Percentiles rank a stretch among this genome's conserved stretches.
Evolutionary conservation across 2,329 filamentous ascomycete genomes (phyloP).

Genomic region (Golovinomyces cichoracearum): DNA sequence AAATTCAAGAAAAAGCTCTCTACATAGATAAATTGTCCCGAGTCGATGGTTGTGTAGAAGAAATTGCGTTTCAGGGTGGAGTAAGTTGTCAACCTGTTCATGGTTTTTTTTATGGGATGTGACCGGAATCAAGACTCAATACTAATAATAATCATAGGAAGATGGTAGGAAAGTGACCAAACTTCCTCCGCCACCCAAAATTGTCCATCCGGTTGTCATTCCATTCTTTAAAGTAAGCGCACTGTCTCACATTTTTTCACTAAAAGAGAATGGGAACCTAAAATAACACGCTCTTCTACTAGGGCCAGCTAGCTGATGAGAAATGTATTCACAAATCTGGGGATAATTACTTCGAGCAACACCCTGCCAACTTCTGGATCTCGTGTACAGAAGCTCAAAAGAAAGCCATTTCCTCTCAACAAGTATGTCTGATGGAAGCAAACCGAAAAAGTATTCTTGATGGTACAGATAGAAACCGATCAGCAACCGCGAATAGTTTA

Average conservation of each 20-base stretch:
- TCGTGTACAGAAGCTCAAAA: conserved; percentile 4
- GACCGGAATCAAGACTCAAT: neutral
- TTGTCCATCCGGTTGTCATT: conserved; percentile 4
- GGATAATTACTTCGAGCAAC: conserved; percentile 8
- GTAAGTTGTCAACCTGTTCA: neutral
- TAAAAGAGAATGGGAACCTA: neutral
- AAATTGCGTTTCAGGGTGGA: conserved; percentile 6
- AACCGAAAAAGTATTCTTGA: conserved; percentile 2
- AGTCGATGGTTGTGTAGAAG: conserved; percentile 3
- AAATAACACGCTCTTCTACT: neutral
- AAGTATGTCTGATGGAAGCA: neutral
- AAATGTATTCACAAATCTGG: conserved; percentile 1
- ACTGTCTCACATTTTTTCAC: neutral
- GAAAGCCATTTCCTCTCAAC: conserved; percentile 1
- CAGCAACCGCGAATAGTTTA: neutral
- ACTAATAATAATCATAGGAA: no score
- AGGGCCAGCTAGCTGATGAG: conserved; percentile 1
- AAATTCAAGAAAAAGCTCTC: neutral
- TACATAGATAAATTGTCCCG: neutral
- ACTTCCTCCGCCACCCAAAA: conserved; percentile 1
- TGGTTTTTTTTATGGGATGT: neutral
- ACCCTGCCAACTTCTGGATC: conserved; percentile 8
- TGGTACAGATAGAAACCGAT: neutral
- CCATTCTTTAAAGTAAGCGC: conserved; percentile 4
- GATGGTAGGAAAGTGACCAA: conserved; percentile 4